These are phyloP conservation scores for Austroboletus niveus DNA, from an alignment of 1,284 basidiomycete genomes.

Conservation along the genomic window DNA sequence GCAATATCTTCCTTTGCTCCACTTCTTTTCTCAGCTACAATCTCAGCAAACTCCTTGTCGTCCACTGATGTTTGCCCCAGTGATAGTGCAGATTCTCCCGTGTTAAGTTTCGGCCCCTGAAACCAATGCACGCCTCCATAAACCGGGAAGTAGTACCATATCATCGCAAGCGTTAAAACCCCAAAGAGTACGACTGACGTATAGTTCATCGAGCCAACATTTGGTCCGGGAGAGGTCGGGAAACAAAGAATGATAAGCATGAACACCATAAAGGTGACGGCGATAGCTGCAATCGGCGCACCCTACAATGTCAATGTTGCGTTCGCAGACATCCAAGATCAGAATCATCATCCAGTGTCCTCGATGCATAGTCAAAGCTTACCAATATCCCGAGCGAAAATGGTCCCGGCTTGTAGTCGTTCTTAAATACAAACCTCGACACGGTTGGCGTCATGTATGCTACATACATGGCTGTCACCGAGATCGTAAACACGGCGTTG, in stretches of 20 bases:
- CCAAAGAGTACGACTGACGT: slow-evolving; percentile 30
- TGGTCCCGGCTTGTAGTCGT: slow-evolving; percentile 31
- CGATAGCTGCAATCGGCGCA: slow-evolving; percentile 23
- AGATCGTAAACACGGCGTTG: slow-evolving; percentile 29
- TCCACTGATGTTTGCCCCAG: not conserved
- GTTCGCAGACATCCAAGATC: not conserved
- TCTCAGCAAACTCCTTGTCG: not conserved
- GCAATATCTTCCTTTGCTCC: not conserved
- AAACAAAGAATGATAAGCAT: slow-evolving; percentile 31
- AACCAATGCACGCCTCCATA: slow-evolving; percentile 30
- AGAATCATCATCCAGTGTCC: not conserved
- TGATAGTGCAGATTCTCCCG: not conserved
- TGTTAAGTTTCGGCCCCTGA: slow-evolving; percentile 16
- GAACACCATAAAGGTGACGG: slow-evolving; percentile 29
- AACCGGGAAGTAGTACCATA: slow-evolving; percentile 31
- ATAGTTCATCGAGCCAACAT: slow-evolving; percentile 29
- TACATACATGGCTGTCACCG: slow-evolving; percentile 16
- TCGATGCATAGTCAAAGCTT: not conserved
- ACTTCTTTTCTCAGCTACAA: not conserved
- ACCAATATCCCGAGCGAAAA: slow-evolving; percentile 35
- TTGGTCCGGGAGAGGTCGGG: slow-evolving; percentile 16
- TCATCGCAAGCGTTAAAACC: slow-evolving; percentile 16
- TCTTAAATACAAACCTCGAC: slow-evolving; percentile 24
- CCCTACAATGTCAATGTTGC: slow-evolving; percentile 12
- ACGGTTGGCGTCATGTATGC: slow-evolving; percentile 27